These are phyloP conservation scores for Gossypium australe DNA, from an alignment of 345 rosid species.

Conservation along the genomic window DNA sequence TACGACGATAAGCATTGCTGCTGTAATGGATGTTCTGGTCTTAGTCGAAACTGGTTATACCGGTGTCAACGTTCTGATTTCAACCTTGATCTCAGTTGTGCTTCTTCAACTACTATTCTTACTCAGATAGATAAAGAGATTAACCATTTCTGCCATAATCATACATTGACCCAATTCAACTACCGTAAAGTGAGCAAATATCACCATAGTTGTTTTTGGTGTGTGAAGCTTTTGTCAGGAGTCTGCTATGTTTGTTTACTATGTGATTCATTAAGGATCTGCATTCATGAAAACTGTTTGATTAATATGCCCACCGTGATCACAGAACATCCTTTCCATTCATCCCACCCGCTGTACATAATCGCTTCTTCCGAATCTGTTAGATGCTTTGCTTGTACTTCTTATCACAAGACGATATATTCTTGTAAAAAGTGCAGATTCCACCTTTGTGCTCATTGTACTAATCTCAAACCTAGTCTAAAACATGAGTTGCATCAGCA, in stretches of 20 bases:
- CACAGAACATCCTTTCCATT: neutral
- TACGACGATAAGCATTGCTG: accelerated
- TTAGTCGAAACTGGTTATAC: neutral
- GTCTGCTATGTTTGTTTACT: neutral
- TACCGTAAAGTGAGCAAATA: neutral
- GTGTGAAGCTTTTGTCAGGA: neutral
- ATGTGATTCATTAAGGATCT: neutral
- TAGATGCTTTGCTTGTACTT: neutral
- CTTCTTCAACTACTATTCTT: neutral
- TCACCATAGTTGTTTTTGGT: neutral
- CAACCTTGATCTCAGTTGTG: neutral
- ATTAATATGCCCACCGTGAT: neutral
- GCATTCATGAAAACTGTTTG: neutral
- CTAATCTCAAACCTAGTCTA: neutral
- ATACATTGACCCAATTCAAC: neutral
- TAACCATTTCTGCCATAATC: neutral
- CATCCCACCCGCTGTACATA: neutral
- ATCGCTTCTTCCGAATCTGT: too few relatives aligned
- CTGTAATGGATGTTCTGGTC: neutral
- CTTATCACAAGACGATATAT: neutral
- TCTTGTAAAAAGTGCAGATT: neutral
- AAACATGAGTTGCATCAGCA: neutral
- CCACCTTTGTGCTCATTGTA: neutral
- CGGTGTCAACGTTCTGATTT: accelerated
- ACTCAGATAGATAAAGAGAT: neutral